phyloP scores from a whole-genome alignment of 345 rosid genomes.

The Bruguiera sexangula region DNA sequence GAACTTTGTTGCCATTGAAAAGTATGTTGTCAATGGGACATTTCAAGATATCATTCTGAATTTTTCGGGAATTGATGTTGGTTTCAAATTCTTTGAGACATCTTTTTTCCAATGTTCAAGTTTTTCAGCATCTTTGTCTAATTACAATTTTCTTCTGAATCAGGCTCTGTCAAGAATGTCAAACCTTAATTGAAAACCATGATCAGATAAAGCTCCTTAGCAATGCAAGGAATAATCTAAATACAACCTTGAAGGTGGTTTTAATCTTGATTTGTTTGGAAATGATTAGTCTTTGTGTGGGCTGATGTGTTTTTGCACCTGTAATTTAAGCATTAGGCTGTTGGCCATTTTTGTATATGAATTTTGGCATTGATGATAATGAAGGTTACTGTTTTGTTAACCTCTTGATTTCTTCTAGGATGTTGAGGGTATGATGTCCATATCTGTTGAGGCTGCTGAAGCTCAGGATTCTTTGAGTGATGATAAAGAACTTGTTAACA shows the following conservation, averaged over 20 bases:
- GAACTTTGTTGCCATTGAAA: slow-evolving; percentile 78
- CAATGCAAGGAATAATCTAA: slow-evolving; percentile 90
- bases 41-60: background rate
- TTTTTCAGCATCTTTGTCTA: background rate
- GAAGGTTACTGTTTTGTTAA: background rate
- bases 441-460: slow-evolving; percentile 93
- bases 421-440: slow-evolving; percentile 99
- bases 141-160: slow-evolving; percentile 14
- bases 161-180: slow-evolving; percentile 95
- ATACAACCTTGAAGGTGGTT: slow-evolving; percentile 76
- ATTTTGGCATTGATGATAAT: background rate
- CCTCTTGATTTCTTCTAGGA: slow-evolving; percentile 48
- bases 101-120: background rate
- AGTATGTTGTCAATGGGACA: slow-evolving; percentile 39
- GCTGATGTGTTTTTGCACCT: background rate
- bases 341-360: background rate
- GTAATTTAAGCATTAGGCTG: background rate
- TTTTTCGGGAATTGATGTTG: background rate
- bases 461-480: slow-evolving; percentile 91
- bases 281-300: background rate
- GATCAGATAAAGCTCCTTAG: slow-evolving; percentile 98
- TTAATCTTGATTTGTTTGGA: background rate
- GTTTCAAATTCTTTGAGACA: background rate
- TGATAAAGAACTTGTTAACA: slow-evolving; percentile 88
- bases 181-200: slow-evolving; percentile 93